A percentile compares a stretch with the other conserved stretches of the same genome.
Conservation (phyloP, 208 protist genomes). For the Leishmania mexicana region DNA sequence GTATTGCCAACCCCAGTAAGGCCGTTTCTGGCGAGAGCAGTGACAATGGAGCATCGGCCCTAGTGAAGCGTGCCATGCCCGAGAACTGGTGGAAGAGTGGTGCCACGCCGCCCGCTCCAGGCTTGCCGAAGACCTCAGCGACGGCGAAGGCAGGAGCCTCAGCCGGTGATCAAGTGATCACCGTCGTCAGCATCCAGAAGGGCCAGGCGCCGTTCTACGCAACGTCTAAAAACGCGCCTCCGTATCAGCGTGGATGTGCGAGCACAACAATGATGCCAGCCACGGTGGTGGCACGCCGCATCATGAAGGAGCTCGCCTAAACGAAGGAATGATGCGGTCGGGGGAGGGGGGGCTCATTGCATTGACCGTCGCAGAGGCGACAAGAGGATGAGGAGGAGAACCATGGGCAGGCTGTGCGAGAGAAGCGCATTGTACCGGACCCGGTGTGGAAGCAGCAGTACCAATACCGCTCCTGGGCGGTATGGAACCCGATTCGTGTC, state of each 20-base stretch:
- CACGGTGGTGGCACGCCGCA: conserved; percentile 44
- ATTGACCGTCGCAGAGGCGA: not conserved
- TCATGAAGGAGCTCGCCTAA: conserved; percentile 49
- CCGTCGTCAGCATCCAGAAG: conserved; percentile 63
- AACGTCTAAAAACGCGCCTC: conserved; percentile 45
- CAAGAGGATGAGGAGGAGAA: not conserved
- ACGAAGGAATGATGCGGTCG: not conserved
- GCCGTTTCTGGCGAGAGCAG: not conserved
- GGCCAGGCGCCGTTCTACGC: conserved; percentile 84
- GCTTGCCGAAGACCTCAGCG: not conserved
- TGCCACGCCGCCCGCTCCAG: conserved; percentile 14
- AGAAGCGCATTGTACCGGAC: not conserved
- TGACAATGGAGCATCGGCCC: not conserved
- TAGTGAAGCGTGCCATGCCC: conserved; percentile 41
- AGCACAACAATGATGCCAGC: conserved; percentile 75
- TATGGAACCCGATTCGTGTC: not conserved
- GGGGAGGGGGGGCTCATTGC: not conserved
- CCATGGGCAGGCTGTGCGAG: not conserved
- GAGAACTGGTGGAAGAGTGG: conserved; percentile 73
- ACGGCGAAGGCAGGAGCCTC: not conserved
- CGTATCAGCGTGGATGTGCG: conserved; percentile 77
- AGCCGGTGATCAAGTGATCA: conserved; percentile 37
- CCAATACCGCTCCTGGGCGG: not conserved
- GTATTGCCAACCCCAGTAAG: not conserved
- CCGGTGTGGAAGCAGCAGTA: not conserved